Conservation (phyloP, 352 stramenopile genomes). For the Globisporangium rhizosaccharum region DNA sequence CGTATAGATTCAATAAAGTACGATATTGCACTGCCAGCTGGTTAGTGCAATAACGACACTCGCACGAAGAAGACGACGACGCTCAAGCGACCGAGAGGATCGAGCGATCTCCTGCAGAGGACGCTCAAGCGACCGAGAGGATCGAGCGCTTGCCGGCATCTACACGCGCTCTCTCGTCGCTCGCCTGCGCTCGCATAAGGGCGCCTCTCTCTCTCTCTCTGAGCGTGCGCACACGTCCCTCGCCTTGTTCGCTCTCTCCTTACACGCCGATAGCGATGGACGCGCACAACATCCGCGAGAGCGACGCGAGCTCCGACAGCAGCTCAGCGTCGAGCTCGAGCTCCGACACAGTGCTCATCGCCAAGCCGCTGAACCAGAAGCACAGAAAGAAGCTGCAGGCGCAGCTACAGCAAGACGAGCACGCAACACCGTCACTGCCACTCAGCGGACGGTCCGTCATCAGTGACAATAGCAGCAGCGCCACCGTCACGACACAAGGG, state of each 20-base stretch:
- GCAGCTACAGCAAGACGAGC: slow-evolving; percentile 23
- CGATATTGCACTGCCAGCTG: too few relatives aligned
- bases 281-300: slow-evolving; percentile 1
- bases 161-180: too few relatives aligned
- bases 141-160: too few relatives aligned
- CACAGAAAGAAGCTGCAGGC: slow-evolving; percentile 53
- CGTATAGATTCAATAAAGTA: too few relatives aligned
- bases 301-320: slow-evolving; percentile 34
- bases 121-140: too few relatives aligned
- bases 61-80: too few relatives aligned
- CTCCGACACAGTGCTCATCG: slow-evolving; percentile 73
- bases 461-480: not conserved
- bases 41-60: too few relatives aligned
- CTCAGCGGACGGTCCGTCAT: not conserved
- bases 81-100: too few relatives aligned
- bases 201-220: too few relatives aligned
- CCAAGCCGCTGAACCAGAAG: slow-evolving; percentile 55
- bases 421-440: not conserved
- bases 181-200: too few relatives aligned
- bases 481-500: not conserved
- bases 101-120: too few relatives aligned
- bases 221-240: too few relatives aligned
- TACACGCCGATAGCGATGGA: not conserved
- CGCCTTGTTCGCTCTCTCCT: not conserved
- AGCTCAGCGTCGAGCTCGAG: slow-evolving; percentile 58